phyloP scores from a whole-genome alignment of 2,329 filamentous ascomycete genomes.

The Arthrobotrys sinensis region DNA sequence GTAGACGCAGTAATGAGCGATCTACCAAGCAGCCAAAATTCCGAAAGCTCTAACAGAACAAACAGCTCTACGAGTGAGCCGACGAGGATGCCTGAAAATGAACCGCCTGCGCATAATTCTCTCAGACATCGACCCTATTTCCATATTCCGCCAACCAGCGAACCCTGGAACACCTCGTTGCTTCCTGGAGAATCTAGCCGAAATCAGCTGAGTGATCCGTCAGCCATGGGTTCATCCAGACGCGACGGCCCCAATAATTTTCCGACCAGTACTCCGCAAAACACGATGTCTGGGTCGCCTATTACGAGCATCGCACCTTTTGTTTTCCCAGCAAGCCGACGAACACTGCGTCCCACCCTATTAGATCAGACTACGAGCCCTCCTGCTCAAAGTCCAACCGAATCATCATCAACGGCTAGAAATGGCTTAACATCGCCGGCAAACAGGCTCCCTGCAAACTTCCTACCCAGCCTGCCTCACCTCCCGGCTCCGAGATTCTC shows the following conservation, averaged over 20 bases:
- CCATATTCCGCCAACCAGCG: slow-evolving; percentile 34
- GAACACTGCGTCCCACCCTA: slow-evolving; percentile 34
- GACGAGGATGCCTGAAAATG: slow-evolving; percentile 1
- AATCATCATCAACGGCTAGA: slow-evolving; percentile 33
- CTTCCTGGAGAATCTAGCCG: slow-evolving; percentile 39
- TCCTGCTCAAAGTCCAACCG: slow-evolving; percentile 13
- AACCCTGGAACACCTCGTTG: slow-evolving; percentile 42
- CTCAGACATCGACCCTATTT: slow-evolving; percentile 33
- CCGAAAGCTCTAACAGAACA: slow-evolving; percentile 30
- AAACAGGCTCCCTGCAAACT: slow-evolving; percentile 42
- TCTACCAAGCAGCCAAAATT: slow-evolving; percentile 46
- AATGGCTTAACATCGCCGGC: slow-evolving; percentile 40
- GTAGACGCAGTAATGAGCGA: slow-evolving; percentile 59
- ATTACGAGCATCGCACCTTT: slow-evolving; percentile 28
- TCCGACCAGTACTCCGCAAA: slow-evolving; percentile 20
- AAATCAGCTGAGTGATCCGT: slow-evolving; percentile 32
- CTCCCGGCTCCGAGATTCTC: slow-evolving; percentile 53
- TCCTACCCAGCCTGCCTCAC: slow-evolving; percentile 51
- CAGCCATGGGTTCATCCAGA: slow-evolving; percentile 20
- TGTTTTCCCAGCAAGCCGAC: slow-evolving; percentile 33
- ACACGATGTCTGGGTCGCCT: slow-evolving; percentile 33
- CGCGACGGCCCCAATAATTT: slow-evolving; percentile 22
- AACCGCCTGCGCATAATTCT: slow-evolving; percentile 15
- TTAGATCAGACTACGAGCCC: slow-evolving; percentile 39
- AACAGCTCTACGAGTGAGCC: slow-evolving; percentile 20